These are phyloP conservation scores for Saccharomyces hybrid DNA, from an alignment of 1,139 yeast genomes.

Conservation along the genomic window DNA sequence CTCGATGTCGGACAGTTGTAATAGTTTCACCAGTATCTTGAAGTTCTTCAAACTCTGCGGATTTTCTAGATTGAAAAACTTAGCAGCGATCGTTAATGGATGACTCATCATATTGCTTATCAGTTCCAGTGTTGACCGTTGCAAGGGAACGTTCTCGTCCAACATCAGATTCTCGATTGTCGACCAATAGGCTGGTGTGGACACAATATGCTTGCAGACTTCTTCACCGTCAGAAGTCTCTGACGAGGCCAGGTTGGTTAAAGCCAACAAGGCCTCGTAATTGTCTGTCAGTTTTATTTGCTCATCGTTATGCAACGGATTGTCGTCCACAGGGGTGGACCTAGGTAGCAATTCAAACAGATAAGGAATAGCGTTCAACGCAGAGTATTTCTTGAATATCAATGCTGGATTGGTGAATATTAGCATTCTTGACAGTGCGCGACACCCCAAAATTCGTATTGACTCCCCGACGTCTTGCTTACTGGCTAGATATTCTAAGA, in stretches of 20 bases:
- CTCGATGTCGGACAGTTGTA: constrained; percentile 24
- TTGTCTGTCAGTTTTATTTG: constrained; percentile 29
- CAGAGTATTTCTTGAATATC: constrained; percentile 28
- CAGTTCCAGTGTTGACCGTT: constrained; percentile 28
- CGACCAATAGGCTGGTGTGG: constrained; percentile 35
- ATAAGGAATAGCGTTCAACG: constrained; percentile 27
- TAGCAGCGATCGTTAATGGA: constrained; percentile 27
- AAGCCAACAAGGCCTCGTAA: constrained; percentile 41
- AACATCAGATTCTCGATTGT: constrained; percentile 35
- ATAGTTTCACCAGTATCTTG: constrained; percentile 23
- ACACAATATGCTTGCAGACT: constrained; percentile 24
- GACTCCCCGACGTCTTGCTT: constrained; percentile 10
- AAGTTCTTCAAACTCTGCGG: constrained; percentile 28
- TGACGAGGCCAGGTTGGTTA: constrained; percentile 42
- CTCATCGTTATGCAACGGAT: constrained; percentile 11
- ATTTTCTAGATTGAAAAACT: constrained; percentile 31
- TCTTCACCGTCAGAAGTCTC: constrained; percentile 33
- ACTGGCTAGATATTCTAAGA: constrained; percentile 22
- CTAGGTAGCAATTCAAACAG: constrained; percentile 22
- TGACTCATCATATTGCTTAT: constrained; percentile 28
- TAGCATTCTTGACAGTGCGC: constrained; percentile 24
- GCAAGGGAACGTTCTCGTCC: constrained; percentile 22
- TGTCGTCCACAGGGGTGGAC: constrained; percentile 1
- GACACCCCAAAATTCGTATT: constrained; percentile 20
- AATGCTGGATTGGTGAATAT: constrained; percentile 25